These are phyloP conservation scores for Nematodospora anomalae DNA, from an alignment of 1,139 yeast species.

Conservation along the genomic window DNA sequence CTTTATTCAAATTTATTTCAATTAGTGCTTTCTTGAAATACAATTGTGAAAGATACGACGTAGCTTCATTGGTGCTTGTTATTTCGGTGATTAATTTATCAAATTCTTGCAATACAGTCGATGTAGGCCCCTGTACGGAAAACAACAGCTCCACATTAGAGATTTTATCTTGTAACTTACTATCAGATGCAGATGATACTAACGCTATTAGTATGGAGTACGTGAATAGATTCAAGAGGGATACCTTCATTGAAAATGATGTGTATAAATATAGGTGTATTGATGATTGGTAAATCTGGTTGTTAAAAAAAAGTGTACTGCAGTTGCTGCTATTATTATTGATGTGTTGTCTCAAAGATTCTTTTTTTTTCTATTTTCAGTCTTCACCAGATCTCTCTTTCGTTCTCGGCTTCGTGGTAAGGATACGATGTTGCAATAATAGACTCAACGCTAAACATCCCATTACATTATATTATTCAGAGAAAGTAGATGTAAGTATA, in stretches of 20 bases:
- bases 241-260: conserved; percentile 6
- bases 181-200: neutral
- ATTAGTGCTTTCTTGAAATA: conserved; percentile 56
- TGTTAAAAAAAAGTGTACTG: neutral
- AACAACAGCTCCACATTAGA: conserved; percentile 16
- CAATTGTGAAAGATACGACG: conserved; percentile 31
- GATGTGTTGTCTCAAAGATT: neutral
- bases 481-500: neutral
- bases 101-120: conserved; percentile 25
- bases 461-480: neutral
- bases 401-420: no score
- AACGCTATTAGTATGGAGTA: conserved; percentile 6
- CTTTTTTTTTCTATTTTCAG: neutral
- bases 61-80: conserved; percentile 7
- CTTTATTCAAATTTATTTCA: conserved; percentile 50
- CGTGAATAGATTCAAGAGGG: conserved; percentile 5
- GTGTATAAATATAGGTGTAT: neutral
- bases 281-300: conserved; percentile 1
- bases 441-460: neutral
- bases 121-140: conserved; percentile 28
- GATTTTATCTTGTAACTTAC: conserved; percentile 8
- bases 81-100: conserved; percentile 21
- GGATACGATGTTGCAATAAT: no score
- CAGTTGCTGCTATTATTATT: neutral
- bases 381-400: no score